Percentiles rank a stretch among this genome's conserved stretches.
These are phyloP conservation scores for Kregervanrija fluxuum DNA, from an alignment of 805 yeast genomes.

Conservation along the genomic window DNA sequence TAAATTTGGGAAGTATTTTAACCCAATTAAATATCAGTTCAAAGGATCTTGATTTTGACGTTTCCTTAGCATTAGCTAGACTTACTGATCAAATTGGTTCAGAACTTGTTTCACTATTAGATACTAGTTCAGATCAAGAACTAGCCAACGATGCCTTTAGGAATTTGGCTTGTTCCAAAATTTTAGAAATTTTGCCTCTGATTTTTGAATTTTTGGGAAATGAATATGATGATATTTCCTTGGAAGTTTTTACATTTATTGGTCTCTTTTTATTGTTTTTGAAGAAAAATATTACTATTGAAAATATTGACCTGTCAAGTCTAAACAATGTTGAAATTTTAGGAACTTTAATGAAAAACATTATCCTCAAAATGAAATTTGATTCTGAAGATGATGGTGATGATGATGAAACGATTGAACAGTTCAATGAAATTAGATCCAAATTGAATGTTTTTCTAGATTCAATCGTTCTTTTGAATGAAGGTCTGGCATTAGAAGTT, in stretches of 20 bases:
- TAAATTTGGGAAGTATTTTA: constrained; percentile 56
- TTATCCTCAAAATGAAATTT: constrained; percentile 71
- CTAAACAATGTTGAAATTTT: constrained; percentile 42
- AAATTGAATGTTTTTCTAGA: constrained; percentile 79
- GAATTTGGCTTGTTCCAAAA: constrained; percentile 33
- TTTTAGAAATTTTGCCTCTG: constrained; percentile 64
- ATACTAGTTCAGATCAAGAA: constrained; percentile 33
- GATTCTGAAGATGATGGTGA: constrained; percentile 55
- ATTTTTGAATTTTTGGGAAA: constrained; percentile 64
- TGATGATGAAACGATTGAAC: constrained; percentile 67
- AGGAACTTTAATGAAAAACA: constrained; percentile 55
- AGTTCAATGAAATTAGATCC: constrained; percentile 71
- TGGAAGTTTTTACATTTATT: constrained; percentile 76
- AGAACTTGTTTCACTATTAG: constrained; percentile 68
- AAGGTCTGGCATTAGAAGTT: constrained; percentile 29
- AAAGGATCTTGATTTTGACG: constrained; percentile 53
- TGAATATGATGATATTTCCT: constrained; percentile 83
- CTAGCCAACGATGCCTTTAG: constrained; percentile 32
- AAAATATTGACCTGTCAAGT: constrained; percentile 23
- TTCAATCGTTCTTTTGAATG: constrained; percentile 48
- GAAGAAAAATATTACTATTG: constrained; percentile 43
- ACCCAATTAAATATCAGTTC: constrained; percentile 31
- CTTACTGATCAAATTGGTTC: constrained; percentile 65
- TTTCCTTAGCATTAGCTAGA: constrained; percentile 65
- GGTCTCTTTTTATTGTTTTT: constrained; percentile 65